phyloP scores from a whole-genome alignment of 352 stramenopile species.

The Phytophthora aleatoria region DNA sequence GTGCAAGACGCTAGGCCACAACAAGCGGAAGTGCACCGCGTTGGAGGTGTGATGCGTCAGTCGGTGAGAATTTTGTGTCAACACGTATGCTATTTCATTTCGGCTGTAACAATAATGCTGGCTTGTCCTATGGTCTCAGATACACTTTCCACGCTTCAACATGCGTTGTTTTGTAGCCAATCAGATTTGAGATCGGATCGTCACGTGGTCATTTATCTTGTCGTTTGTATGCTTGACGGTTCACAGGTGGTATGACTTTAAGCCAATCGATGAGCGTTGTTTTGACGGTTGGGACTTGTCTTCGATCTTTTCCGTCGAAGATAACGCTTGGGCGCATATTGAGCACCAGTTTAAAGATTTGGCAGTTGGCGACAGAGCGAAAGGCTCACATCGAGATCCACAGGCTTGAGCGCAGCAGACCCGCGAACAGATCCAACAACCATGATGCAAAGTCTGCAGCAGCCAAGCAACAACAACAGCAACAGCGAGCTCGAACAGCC shows the following conservation, averaged over 20 bases:
- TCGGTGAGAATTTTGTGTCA: background rate
- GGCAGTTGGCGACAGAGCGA: slow-evolving; percentile 44
- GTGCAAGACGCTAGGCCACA: slow-evolving; percentile 51
- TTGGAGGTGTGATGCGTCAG: slow-evolving; percentile 17
- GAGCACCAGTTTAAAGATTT: slow-evolving; percentile 47
- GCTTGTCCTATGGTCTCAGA: background rate
- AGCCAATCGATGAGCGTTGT: slow-evolving; percentile 20
- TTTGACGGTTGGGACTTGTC: slow-evolving; percentile 32
- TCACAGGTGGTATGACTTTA: slow-evolving; percentile 12
- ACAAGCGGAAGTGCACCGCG: slow-evolving; percentile 44
- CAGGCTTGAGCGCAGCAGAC: slow-evolving; percentile 17
- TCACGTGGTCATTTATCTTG: slow-evolving; percentile 14
- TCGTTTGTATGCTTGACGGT: slow-evolving; percentile 26
- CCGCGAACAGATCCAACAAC: slow-evolving; percentile 10
- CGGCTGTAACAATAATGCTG: no score
- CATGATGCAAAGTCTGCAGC: slow-evolving; percentile 22
- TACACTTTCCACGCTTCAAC: slow-evolving; percentile 20
- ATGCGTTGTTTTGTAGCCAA: slow-evolving; percentile 19
- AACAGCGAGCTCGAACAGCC: slow-evolving; percentile 9
- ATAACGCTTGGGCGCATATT: slow-evolving; percentile 56
- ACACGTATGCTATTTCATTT: no score
- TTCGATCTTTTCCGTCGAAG: slow-evolving; percentile 57
- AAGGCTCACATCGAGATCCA: slow-evolving; percentile 34
- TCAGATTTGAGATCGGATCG: background rate
- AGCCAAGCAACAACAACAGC: background rate